phyloP scores from a whole-genome alignment of 345 rosid species.

The Pelargonium nanum region DNA sequence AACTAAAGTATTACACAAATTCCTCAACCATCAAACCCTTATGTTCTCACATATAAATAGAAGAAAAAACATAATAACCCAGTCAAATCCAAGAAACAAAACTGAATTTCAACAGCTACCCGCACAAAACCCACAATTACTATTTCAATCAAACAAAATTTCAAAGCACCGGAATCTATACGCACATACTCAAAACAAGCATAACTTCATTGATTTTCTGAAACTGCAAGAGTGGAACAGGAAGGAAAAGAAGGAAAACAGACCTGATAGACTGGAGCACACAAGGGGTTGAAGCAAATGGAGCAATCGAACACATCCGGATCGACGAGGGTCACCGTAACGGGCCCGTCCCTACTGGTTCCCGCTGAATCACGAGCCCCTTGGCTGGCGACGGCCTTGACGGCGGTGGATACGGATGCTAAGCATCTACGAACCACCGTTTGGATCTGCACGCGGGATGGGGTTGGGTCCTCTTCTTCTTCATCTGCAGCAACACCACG shows the following conservation, averaged over 20 bases:
- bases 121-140: neutral
- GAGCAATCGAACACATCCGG: conserved; percentile 49
- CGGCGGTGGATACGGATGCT: neutral
- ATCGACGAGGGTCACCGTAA: conserved; percentile 31
- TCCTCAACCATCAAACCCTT: neutral
- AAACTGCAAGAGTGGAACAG: neutral
- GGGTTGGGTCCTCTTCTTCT: neutral
- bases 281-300: conserved; percentile 38
- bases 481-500: no score
- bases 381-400: neutral
- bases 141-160: neutral
- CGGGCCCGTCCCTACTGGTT: conserved; percentile 14
- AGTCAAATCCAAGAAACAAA: neutral
- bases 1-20: neutral
- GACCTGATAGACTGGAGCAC: conserved; percentile 49
- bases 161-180: neutral
- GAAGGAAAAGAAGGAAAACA: neutral
- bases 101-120: neutral
- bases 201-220: no score
- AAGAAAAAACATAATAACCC: no score
- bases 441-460: neutral
- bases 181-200: no score
- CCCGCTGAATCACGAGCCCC: neutral
- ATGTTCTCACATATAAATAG: no score
- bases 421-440: neutral